Base-by-base conservation (phyloP, 75 land plant genomes). In the Larix kaempferi region DNA sequence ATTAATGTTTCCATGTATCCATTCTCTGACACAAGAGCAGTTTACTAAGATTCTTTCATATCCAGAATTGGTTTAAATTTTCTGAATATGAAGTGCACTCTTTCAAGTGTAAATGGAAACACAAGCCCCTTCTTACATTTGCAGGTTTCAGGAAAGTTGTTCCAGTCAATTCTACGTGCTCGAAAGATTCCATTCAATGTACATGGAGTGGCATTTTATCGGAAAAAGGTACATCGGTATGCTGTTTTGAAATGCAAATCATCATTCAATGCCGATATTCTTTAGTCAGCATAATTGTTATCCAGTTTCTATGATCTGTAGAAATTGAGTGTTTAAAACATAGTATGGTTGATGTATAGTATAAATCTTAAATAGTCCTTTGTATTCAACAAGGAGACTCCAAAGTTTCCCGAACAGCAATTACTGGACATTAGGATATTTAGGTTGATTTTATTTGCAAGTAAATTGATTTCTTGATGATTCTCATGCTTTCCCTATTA, bases 201-300 rank as follows among this genome's bases (percentile, higher is more conserved):
- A 59, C 99, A 97, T 79, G 98, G 99, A 49, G 95, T 94, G 73
- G 99, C 99, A 37, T 94, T 97, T 78, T 97, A 97, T 56, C 80
- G 99, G 41, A 97, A 97, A 84, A 97, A 97, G 92, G 99, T 97
- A 74, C 29, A 56, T 49, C 1, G 17, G 11, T 37, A n/a, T 69
- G 10, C 49, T 69, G 22, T 39, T 41, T 15, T 66, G 44, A 37
- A 63, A 66, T 66, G 33, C 8, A 66, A 66, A 66, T 41, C 69
- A 29, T 13, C 29, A 11, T 22, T 10, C 12, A 4, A 49, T 10
- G 10, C 54, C 10, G 54, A 49, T 49, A 49, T 10, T 49, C 11
- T 49, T 49, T 8, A 49, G 54, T 10, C 54, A 49, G 54, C 54
- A 49, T 49, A 49, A 49, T 49, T 49, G 12, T 49, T 11, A 49